phyloP scores from a whole-genome alignment of 2,329 filamentous ascomycete genomes.

The Colletotrichum caudatum region DNA sequence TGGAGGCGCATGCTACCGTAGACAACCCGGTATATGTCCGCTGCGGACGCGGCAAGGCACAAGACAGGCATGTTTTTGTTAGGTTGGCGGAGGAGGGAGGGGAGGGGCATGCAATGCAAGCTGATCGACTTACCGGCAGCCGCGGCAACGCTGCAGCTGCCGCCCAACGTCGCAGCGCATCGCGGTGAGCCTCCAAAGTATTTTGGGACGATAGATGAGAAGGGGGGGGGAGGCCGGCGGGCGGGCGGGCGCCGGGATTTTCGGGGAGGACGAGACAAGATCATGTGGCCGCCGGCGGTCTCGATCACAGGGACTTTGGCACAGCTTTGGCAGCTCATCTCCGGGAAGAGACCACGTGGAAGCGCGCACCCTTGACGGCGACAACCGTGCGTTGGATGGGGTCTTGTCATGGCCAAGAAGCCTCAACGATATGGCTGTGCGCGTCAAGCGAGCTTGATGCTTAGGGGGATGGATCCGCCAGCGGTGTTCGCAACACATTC shows the following conservation, averaged over 20 bases:
- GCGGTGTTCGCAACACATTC: neutral
- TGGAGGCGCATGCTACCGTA: neutral
- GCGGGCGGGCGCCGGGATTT: neutral
- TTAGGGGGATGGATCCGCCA: no score
- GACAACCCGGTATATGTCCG: conserved; percentile 5
- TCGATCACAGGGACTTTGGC: neutral
- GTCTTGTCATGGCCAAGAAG: neutral
- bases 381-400: neutral
- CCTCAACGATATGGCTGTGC: neutral
- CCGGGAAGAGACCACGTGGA: neutral
- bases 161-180: conserved; percentile 5
- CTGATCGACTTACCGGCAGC: conserved; percentile 15
- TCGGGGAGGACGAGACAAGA: neutral
- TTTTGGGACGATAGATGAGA: neutral
- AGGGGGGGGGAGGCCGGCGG: neutral
- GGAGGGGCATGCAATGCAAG: conserved; percentile 10
- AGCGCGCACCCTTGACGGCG: no score
- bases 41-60: neutral
- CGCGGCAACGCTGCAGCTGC: conserved; percentile 21
- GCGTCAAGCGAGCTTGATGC: neutral
- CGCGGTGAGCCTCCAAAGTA: neutral
- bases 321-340: neutral
- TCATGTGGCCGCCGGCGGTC: neutral
- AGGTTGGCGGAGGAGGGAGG: neutral
- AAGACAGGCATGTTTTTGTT: conserved; percentile 1